Evolutionary conservation across 495 filamentous ascomycete species (phyloP), one percentile per base, ranked within the genome.

Genomic region (Neurospora sp.): DNA sequence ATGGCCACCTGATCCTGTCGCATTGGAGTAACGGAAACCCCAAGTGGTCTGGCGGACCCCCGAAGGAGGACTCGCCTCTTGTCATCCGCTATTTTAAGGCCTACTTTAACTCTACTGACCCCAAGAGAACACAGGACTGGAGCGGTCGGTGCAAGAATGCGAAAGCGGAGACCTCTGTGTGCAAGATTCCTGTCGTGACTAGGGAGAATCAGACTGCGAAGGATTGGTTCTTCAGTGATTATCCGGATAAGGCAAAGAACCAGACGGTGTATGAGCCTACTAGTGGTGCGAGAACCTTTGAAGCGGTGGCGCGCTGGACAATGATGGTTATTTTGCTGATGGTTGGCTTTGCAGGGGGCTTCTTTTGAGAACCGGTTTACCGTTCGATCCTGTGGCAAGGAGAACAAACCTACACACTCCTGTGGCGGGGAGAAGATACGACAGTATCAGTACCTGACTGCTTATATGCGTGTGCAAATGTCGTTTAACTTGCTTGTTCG

Each of bases 1-100:
- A 89, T 4, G 92, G 92, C 1, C 88, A 91, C 78, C 73, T 95
- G 40, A 86, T 91, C 38, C 79, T 95, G 40, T 90, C 88, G 72
- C 91, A 94, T 77, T 94, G 92, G 92, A 91, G 89, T 76, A 95
- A 93, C 75, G 92, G 92, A 27, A 88, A 93, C 78, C 74, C 80
- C 5, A 73, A 78, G 1, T 95, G 92, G 92, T 90, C 89, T 35
- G 86, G 82, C 18, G 92, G 92, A 0, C 92, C 92, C 2, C 92
- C 92, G 0, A 73, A 71, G 2, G 69, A 78, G 49, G 90, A 94
- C 72, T 87, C 91, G 1, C 81, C 85, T 27, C 83, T 92, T 72
- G 86, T 84, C 6, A 84, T 94, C 20, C 82, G 80, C 14, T 93
- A 92, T 73, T 85, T 93, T 39, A 92, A 93, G 77, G 91, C 87